Conservation (phyloP, 441 rosid species). For the Gossypium laxum region DNA sequence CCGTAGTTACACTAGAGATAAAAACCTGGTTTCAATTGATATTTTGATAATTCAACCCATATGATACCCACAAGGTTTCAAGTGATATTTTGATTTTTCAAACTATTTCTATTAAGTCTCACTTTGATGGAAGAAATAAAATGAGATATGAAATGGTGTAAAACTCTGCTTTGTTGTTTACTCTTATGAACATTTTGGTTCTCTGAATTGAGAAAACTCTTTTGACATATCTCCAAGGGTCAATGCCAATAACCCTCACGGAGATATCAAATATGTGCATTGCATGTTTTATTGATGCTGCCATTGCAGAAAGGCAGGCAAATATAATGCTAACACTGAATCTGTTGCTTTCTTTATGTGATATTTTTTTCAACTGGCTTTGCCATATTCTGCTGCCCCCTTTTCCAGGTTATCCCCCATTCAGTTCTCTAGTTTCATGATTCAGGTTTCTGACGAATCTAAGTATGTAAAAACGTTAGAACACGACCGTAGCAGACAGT, state of each 20-base stretch:
- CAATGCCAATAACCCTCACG: not conserved
- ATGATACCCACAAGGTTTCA: not conserved
- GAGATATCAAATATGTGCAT: not conserved
- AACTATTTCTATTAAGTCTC: not conserved
- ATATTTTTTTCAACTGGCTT: not conserved
- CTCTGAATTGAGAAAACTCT: not conserved
- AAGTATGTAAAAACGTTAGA: conserved; percentile 53
- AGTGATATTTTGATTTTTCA: conserved; percentile 1
- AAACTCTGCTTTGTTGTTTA: not conserved
- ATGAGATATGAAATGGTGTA: not conserved
- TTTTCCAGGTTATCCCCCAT: not conserved
- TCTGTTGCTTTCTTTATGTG: not conserved
- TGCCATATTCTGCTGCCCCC: not conserved
- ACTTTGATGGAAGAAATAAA: conserved; percentile 4
- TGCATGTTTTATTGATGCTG: not conserved
- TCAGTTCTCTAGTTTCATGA: conserved; percentile 15
- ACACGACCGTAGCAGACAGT: conserved; percentile 70
- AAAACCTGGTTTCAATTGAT: not conserved
- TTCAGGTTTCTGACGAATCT: conserved; percentile 74
- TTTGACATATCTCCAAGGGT: not conserved
- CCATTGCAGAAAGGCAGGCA: not conserved
- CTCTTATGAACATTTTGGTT: not conserved
- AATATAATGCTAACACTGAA: not conserved
- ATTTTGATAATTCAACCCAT: not conserved
- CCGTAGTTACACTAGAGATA: not conserved